phyloP scores from a whole-genome alignment of 371 early-diverging fungal genomes.

The Mortierella sp. region DNA sequence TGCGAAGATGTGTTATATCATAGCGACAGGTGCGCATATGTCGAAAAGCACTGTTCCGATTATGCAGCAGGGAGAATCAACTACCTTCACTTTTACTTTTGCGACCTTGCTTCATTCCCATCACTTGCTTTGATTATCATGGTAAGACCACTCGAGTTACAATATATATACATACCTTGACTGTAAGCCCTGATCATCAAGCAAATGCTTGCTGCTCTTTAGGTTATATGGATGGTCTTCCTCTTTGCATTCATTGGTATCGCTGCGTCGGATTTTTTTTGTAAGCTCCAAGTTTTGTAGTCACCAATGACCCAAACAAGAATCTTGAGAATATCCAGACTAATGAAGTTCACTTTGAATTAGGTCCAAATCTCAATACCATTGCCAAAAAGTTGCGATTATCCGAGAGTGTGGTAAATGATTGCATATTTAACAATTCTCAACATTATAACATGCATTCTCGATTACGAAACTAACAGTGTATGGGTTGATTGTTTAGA shows the following conservation, averaged over 20 bases:
- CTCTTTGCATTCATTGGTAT: constrained; percentile 75
- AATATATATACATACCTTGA: not conserved
- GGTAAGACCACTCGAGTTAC: constrained; percentile 45
- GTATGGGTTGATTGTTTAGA: constrained; percentile 51
- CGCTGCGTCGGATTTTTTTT: constrained; percentile 78
- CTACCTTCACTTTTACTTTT: constrained; percentile 72
- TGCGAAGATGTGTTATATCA: constrained; percentile 65
- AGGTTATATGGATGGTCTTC: constrained; percentile 70
- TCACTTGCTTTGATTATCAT: constrained; percentile 60
- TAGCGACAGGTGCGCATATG: constrained; percentile 66
- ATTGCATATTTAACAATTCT: not conserved
- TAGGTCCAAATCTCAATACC: constrained; percentile 75
- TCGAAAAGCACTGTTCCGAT: constrained; percentile 61
- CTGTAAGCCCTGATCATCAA: not conserved
- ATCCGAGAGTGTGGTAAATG: constrained; percentile 72
- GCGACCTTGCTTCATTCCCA: constrained; percentile 60
- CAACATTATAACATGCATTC: not conserved
- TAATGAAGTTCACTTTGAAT: not conserved
- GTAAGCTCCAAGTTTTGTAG: constrained; percentile 39
- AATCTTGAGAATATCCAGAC: not conserved
- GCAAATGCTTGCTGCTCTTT: not conserved
- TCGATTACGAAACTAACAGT: not conserved
- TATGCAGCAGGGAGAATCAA: constrained; percentile 66
- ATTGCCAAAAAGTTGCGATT: constrained; percentile 72
- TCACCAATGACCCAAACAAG: not conserved